Percentiles rank a stretch among this genome's conserved stretches.
phyloP scores from a whole-genome alignment of 257 asterid genomes.

The Primulina tabacum region DNA sequence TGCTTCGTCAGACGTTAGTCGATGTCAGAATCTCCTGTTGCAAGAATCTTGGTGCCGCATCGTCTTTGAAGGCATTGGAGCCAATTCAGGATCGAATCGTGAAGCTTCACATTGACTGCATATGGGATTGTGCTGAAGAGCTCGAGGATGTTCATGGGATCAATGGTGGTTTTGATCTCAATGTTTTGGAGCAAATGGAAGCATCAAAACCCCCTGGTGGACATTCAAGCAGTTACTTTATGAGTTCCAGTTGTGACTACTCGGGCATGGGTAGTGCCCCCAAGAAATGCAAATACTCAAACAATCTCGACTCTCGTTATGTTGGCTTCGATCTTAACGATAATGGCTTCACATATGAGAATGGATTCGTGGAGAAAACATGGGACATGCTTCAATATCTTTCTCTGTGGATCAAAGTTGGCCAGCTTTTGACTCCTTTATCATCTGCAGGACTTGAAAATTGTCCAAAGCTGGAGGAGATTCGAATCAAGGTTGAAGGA shows the following conservation, averaged over 20 bases:
- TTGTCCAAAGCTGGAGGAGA: conserved; percentile 83
- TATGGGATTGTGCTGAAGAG: conserved; percentile 54
- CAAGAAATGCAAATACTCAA: conserved; percentile 44
- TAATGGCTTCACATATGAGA: conserved; percentile 29
- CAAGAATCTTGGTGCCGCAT: conserved; percentile 59
- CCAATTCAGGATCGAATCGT: conserved; percentile 70
- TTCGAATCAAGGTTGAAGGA: conserved; percentile 78
- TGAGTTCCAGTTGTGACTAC: conserved; percentile 22
- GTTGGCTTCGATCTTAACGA: conserved; percentile 27
- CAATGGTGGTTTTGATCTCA: conserved; percentile 44
- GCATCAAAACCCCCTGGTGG: conserved; percentile 21
- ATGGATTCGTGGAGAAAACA: conserved; percentile 35
- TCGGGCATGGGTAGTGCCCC: conserved; percentile 28
- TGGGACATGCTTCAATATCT: conserved; percentile 67
- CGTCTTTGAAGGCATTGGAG: conserved; percentile 66
- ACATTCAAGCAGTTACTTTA: conserved; percentile 12
- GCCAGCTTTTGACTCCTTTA: conserved; percentile 66
- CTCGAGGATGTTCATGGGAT: conserved; percentile 36
- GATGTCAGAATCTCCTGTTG: conserved; percentile 86
- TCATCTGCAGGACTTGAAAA: conserved; percentile 57
- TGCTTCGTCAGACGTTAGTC: conserved; percentile 55
- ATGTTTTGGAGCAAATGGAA: conserved; percentile 34
- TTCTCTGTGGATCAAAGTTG: conserved; percentile 83
- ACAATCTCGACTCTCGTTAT: conserved; percentile 42
- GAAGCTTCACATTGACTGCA: conserved; percentile 78